A percentile compares a stretch with the other conserved stretches of the same genome.
phyloP scores from a whole-genome alignment of 352 stramenopile genomes.

The Albugo laibachii region DNA sequence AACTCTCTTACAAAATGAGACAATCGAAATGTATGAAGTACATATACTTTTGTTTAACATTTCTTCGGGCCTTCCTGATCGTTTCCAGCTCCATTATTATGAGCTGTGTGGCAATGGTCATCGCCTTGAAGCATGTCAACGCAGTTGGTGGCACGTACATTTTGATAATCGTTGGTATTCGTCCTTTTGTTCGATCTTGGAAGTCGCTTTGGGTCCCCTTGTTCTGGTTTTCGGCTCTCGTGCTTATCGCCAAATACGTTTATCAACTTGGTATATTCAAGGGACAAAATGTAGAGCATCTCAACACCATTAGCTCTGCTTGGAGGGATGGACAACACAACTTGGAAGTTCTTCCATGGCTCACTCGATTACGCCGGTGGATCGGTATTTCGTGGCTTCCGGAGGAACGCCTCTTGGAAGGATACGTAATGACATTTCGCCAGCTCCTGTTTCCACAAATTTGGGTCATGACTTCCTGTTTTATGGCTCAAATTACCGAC shows the following conservation, averaged over 20 bases:
- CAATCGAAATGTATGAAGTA: too few species aligned
- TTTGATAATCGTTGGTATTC: conserved; percentile 29
- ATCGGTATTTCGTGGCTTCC: too few species aligned
- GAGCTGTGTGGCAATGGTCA: conserved; percentile 46
- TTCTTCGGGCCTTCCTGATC: too few species aligned
- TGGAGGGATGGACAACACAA: conserved; percentile 14
- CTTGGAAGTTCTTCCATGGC: conserved; percentile 32
- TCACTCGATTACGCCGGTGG: neutral
- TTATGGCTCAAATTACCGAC: neutral
- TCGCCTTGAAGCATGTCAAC: conserved; percentile 34
- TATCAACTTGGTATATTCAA: conserved; percentile 45
- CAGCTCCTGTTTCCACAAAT: conserved; percentile 29
- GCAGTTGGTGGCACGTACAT: conserved; percentile 48
- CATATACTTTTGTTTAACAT: conserved; percentile 13
- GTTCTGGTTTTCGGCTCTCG: conserved; percentile 49
- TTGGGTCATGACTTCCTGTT: conserved; percentile 52
- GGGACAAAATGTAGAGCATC: conserved; percentile 8
- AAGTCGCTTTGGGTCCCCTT: conserved; percentile 55
- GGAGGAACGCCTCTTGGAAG: too few species aligned
- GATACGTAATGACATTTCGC: conserved; percentile 14
- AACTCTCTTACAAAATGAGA: too few species aligned
- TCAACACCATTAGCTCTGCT: conserved; percentile 15
- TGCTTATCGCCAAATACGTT: conserved; percentile 33
- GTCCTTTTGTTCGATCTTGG: conserved; percentile 33
- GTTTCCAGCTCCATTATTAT: conserved; percentile 39